Percentiles rank a stretch among this genome's conserved stretches.
Conservation (phyloP, 768 basidiomycete genomes). For the Rubroboletus pulcherrimus region DNA sequence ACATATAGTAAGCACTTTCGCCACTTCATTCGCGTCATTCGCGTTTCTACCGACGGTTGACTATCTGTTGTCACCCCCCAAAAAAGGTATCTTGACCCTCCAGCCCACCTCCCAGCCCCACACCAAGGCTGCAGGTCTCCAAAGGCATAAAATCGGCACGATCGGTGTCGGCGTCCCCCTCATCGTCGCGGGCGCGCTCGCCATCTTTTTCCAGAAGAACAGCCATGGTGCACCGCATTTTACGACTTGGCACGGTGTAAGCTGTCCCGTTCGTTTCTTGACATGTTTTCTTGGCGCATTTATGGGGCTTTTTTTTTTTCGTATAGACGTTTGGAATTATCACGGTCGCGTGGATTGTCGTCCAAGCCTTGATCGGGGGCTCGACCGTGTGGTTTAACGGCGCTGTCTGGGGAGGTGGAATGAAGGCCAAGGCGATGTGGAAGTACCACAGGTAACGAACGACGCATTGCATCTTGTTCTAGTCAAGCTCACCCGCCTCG, state of each 20-base stretch:
- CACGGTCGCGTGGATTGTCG: constrained; percentile 54
- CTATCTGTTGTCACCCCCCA: background rate
- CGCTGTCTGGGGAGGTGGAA: constrained; percentile 63
- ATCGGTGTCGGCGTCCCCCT: constrained; percentile 52
- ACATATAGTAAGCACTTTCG: constrained; percentile 51
- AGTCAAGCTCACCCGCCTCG: background rate
- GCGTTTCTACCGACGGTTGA: background rate
- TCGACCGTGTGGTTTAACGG: constrained; percentile 79
- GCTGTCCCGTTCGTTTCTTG: too few relatives aligned
- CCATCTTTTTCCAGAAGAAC: constrained; percentile 62
- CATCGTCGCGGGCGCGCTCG: constrained; percentile 56
- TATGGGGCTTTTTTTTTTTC: background rate
- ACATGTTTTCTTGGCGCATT: too few relatives aligned
- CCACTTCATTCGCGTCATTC: background rate
- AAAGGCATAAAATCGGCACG: constrained; percentile 65
- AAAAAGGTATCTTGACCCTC: constrained; percentile 65
- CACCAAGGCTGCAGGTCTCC: constrained; percentile 63
- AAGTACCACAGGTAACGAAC: constrained; percentile 70
- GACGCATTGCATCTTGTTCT: background rate
- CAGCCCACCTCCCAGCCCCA: constrained; percentile 67
- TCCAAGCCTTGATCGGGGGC: constrained; percentile 61
- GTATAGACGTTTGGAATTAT: constrained; percentile 61
- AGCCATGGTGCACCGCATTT: constrained; percentile 52
- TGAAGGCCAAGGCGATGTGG: constrained; percentile 71
- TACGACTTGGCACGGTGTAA: constrained; percentile 71